These are phyloP conservation scores for Rhodotorula sp. DNA, from an alignment of 1,284 basidiomycete genomes.

Conservation along the genomic window DNA sequence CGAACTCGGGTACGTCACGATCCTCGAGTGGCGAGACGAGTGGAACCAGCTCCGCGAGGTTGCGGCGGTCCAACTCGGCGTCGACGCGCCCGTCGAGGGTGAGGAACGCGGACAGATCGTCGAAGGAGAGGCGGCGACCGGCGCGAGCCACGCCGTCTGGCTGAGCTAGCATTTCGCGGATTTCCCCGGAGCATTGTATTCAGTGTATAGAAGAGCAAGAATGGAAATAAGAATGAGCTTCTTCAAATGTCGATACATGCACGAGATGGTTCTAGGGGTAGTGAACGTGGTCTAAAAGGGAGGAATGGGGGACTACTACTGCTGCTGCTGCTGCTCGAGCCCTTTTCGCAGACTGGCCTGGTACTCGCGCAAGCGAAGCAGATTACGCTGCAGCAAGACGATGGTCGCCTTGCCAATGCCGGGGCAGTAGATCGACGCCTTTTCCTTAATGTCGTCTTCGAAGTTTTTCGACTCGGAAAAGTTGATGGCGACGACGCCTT, in stretches of 20 bases:
- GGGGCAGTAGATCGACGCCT: slow-evolving; percentile 87
- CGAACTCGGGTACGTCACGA: slow-evolving; percentile 47
- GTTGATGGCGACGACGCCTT: slow-evolving; percentile 89
- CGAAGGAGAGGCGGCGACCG: slow-evolving; percentile 29
- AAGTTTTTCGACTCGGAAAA: slow-evolving; percentile 97
- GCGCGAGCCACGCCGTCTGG: slow-evolving; percentile 46
- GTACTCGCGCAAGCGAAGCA: slow-evolving; percentile 55
- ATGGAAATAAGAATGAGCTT: not conserved
- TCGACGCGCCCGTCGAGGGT: slow-evolving; percentile 8
- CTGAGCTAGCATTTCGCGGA: slow-evolving; percentile 20
- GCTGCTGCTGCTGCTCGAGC: not conserved
- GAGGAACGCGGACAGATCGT: slow-evolving; percentile 10
- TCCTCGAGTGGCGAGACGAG: slow-evolving; percentile 43
- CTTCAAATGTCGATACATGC: not conserved
- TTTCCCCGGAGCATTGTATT: not conserved
- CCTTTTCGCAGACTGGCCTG: slow-evolving; percentile 13
- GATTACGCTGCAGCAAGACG: slow-evolving; percentile 89
- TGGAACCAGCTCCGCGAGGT: slow-evolving; percentile 43
- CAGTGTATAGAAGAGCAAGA: not conserved
- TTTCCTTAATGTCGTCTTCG: slow-evolving; percentile 84
- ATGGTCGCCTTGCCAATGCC: slow-evolving; percentile 96
- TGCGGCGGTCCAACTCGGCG: slow-evolving; percentile 41
- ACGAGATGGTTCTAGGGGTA: not conserved
- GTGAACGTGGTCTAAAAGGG: not conserved
- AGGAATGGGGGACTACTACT: not conserved